Percentiles rank a stretch among this genome's conserved stretches.
phyloP scores from a whole-genome alignment of 257 asterid genomes.

The Hygrophila difformis region DNA sequence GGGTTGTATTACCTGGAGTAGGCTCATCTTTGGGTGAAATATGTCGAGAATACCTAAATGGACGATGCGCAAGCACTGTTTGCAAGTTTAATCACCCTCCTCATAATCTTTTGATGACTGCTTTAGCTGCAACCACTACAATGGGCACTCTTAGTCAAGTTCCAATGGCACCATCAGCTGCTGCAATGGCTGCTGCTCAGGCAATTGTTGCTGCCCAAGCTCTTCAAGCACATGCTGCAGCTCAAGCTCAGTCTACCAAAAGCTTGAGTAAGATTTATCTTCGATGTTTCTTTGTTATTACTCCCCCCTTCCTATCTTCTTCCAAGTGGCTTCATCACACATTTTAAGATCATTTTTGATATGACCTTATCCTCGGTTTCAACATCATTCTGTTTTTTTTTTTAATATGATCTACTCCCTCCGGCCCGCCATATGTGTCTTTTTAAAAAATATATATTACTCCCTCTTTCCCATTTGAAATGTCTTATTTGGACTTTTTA shows the following conservation, averaged over 20 bases:
- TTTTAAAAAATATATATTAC: no score
- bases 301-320: no score
- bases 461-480: no score
- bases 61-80: conserved; percentile 70
- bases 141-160: conserved; percentile 84
- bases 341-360: no score
- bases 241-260: conserved; percentile 59
- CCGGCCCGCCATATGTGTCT: no score
- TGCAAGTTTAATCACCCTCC: conserved; percentile 90
- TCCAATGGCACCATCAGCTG: conserved; percentile 99
- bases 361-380: no score
- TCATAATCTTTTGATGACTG: conserved; percentile 77
- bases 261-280: conserved; percentile 42
- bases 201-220: conserved; percentile 99
- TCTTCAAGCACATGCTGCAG: conserved; percentile 96
- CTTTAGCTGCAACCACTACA: conserved; percentile 67
- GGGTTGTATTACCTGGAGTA: conserved; percentile 88
- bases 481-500: no score
- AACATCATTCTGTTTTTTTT: no score
- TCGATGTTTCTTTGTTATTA: not conserved
- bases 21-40: conserved; percentile 91
- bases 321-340: no score
- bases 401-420: no score
- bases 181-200: conserved; percentile 99
- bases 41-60: conserved; percentile 83